Evolutionary conservation across 140 eudicot genomes (phyloP), one percentile per base, ranked within the genome.

Genomic region (Flaveria floridana): DNA sequence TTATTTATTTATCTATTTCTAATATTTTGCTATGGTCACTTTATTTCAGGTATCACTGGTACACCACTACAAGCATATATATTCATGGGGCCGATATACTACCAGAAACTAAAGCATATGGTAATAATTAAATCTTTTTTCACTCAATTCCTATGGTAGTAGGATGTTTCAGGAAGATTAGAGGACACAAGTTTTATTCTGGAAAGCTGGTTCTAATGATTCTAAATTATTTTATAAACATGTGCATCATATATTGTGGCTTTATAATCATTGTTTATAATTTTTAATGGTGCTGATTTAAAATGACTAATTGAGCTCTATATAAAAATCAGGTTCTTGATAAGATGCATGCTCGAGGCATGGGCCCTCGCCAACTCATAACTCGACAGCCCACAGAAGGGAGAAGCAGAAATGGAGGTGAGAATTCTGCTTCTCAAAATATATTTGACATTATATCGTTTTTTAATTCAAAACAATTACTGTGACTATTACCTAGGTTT

Each of bases 321-420:
- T 71, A 79, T 72, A 58, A 61, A 48, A 44, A 14, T 53, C 50
- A 94, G 99, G 97, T 95, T 66, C 71, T 89, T 8, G 99, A 95
- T 79, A 95, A 95, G 84, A 95, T 95, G 96, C 99, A 91, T 83
- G 99, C 99, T 65, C 86, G 99, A 80, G 97, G 96, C 64, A 86
- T 70, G 77, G 99, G 99, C 62, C 99, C 99, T 1, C 93, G 94
- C 57, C 91, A 83, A 46, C 82, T 87, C 86, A 81, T 95, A 61
- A 95, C 96, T 6, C 84, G 99, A 82, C 99, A 95, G 46, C 99
- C 99, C 62, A 95, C 99, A 39, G 97, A 88, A 83, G 99, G 99
- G 62, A 88, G 89, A 84, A 87, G 95, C 72, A 76, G 87, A 68
- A 88, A 88, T 81, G 99, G 99, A 94, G 99, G 99, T 88, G 4